phyloP scores from a whole-genome alignment of 2,329 filamentous ascomycete species.

The Aspergillus proliferans region DNA sequence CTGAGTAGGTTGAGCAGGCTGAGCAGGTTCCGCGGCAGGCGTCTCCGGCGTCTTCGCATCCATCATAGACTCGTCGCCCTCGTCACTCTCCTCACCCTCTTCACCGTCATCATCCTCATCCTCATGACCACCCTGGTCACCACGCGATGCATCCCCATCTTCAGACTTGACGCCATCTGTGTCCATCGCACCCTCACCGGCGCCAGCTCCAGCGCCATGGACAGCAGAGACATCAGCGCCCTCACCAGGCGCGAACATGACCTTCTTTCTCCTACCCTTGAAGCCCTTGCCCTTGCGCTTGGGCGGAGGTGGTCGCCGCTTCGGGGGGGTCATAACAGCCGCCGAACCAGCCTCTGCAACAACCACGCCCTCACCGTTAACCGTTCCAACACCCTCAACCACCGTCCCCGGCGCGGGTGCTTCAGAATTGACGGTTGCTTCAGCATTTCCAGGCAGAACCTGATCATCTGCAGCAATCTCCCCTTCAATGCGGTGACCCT shows the following conservation, averaged over 20 bases:
- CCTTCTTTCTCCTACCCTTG: conserved; percentile 71
- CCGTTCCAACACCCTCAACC: conserved; percentile 54
- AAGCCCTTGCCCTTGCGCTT: conserved; percentile 77
- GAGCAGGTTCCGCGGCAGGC: conserved; percentile 11
- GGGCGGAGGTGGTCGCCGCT: conserved; percentile 65
- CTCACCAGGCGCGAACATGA: conserved; percentile 48
- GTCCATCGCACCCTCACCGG: conserved; percentile 24
- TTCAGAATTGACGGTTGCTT: conserved; percentile 28
- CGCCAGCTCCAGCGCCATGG: conserved; percentile 35
- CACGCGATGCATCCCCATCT: conserved; percentile 42
- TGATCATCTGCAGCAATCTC: conserved; percentile 62
- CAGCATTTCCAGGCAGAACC: conserved; percentile 37
- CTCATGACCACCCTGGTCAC: conserved; percentile 39
- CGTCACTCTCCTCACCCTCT: conserved; percentile 45
- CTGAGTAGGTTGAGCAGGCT: conserved; percentile 1
- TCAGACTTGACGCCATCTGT: conserved; percentile 32
- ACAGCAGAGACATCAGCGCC: conserved; percentile 30
- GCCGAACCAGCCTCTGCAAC: conserved; percentile 45
- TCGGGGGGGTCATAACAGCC: conserved; percentile 43
- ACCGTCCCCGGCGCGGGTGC: conserved; percentile 52
- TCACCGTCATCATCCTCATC: conserved; percentile 44
- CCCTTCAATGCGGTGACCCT: conserved; percentile 73
- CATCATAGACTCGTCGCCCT: conserved; percentile 46
- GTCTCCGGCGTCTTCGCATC: conserved; percentile 41
- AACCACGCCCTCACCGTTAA: conserved; percentile 56